These are phyloP conservation scores for Aspergillus sclerotiicarbonarius DNA, from an alignment of 495 filamentous ascomycete species.

Conservation along the genomic window DNA sequence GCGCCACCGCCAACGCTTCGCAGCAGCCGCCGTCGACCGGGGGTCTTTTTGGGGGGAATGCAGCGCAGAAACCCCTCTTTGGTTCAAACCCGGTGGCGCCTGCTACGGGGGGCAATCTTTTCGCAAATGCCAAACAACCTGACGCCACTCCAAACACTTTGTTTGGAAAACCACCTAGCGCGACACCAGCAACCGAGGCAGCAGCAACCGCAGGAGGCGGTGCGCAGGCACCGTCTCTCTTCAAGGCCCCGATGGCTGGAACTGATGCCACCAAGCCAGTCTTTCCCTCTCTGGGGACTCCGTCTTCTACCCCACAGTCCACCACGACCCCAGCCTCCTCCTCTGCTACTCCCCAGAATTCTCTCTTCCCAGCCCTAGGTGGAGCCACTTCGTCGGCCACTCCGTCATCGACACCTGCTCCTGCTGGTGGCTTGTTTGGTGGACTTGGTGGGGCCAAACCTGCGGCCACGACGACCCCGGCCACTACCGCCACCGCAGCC, in stretches of 20 bases:
- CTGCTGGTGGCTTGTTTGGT: conserved; percentile 37
- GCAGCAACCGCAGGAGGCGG: conserved; percentile 15
- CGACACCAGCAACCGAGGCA: conserved; percentile 10
- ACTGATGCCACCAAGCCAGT: conserved; percentile 31
- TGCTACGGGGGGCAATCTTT: conserved; percentile 33
- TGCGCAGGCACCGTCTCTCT: conserved; percentile 35
- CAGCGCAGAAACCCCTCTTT: conserved; percentile 34
- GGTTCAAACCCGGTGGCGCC: conserved; percentile 27
- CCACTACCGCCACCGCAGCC: conserved; percentile 29
- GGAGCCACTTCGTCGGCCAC: conserved; percentile 36
- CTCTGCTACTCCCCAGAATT: conserved; percentile 38
- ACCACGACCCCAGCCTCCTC: conserved; percentile 33
- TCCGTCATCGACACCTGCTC: conserved; percentile 40
- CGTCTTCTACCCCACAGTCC: conserved; percentile 26
- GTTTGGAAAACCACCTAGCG: conserved; percentile 26
- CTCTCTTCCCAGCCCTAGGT: conserved; percentile 36
- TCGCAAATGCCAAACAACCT: conserved; percentile 33
- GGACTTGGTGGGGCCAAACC: conserved; percentile 34
- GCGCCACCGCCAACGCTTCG: conserved; percentile 15
- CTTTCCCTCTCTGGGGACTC: conserved; percentile 28
- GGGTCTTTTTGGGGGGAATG: conserved; percentile 33
- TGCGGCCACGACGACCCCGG: conserved; percentile 30
- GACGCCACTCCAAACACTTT: conserved; percentile 30
- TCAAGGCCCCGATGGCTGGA: conserved; percentile 33
- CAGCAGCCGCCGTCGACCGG: conserved; percentile 30